Evolutionary conservation across 495 filamentous ascomycete genomes (phyloP).

Genomic region (Trichoderma erinaceum): DNA sequence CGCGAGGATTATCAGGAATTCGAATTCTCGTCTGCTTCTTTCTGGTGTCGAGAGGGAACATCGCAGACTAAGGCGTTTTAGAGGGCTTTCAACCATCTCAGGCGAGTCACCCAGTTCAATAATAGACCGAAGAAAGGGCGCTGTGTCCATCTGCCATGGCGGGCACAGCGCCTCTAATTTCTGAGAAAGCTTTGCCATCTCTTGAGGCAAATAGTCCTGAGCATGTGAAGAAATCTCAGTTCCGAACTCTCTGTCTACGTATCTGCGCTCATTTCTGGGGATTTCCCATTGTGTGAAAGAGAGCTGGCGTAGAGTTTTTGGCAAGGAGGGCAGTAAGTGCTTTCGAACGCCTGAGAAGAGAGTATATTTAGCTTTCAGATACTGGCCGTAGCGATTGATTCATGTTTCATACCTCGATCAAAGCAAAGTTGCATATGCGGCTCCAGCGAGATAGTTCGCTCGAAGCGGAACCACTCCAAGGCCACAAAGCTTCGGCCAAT

Average conservation of each 20-base stretch:
- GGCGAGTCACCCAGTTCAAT: not conserved
- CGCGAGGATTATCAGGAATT: slow-evolving; percentile 4
- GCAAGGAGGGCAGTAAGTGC: slow-evolving; percentile 8
- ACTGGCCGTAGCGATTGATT: not conserved
- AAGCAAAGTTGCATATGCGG: not conserved
- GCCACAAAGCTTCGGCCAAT: slow-evolving; percentile 9
- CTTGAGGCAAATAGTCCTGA: not conserved
- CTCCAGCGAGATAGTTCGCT: not conserved
- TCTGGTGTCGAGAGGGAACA: not conserved
- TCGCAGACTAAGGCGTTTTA: not conserved
- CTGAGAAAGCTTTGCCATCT: slow-evolving; percentile 8
- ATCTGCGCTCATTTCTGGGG: not conserved
- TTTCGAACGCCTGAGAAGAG: not conserved
- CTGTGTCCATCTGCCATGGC: slow-evolving; percentile 8
- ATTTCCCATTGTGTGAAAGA: slow-evolving; percentile 10
- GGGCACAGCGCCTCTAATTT: not conserved
- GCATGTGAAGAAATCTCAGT: not conserved
- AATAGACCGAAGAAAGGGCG: slow-evolving; percentile 6
- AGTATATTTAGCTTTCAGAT: not conserved
- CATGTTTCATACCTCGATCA: not conserved
- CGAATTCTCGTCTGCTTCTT: not conserved
- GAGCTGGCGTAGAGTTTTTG: slow-evolving; percentile 4
- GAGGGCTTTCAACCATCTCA: not conserved
- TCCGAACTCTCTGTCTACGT: not conserved
- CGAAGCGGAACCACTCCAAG: slow-evolving; percentile 10